phyloP scores from a whole-genome alignment of 2,329 filamentous ascomycete species.

The Phoma sp. region DNA sequence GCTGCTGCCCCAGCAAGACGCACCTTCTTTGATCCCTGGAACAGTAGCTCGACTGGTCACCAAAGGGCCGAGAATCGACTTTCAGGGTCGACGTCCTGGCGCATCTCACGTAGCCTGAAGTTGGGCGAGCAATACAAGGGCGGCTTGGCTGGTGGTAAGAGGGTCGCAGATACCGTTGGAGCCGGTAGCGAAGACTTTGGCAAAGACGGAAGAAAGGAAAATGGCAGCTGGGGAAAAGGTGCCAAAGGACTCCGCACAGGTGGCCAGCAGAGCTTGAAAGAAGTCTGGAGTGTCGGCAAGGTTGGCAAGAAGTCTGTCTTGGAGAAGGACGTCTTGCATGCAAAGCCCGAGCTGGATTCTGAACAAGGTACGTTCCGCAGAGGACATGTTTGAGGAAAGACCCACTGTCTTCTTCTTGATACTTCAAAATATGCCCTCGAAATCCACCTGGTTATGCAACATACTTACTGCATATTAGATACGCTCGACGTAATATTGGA shows the following conservation, averaged over 20 bases:
- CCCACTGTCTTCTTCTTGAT: neutral
- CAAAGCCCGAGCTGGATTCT: neutral
- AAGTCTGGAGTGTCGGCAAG: conserved; percentile 36
- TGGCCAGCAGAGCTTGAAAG: conserved; percentile 49
- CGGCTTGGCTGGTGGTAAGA: conserved; percentile 61
- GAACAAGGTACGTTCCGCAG: conserved; percentile 9
- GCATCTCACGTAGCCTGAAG: conserved; percentile 71
- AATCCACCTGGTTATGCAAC: neutral
- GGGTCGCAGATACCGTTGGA: conserved; percentile 70
- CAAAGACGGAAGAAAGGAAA: conserved; percentile 57
- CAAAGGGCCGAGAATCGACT: conserved; percentile 74
- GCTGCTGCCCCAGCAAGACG: conserved; percentile 10
- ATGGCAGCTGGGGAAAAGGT: conserved; percentile 59
- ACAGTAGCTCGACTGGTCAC: conserved; percentile 77
- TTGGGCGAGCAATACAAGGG: conserved; percentile 71
- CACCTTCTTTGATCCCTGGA: conserved; percentile 70
- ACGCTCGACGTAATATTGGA: conserved; percentile 4
- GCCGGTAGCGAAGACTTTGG: conserved; percentile 65
- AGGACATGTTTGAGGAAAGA: no score
- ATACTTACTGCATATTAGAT: neutral
- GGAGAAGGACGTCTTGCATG: conserved; percentile 8
- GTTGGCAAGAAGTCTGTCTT: conserved; percentile 13
- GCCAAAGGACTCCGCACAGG: conserved; percentile 56
- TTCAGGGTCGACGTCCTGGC: conserved; percentile 71
- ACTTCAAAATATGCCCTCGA: neutral